Conservation (phyloP, 768 basidiomycete species). For the Suillus americanus region DNA sequence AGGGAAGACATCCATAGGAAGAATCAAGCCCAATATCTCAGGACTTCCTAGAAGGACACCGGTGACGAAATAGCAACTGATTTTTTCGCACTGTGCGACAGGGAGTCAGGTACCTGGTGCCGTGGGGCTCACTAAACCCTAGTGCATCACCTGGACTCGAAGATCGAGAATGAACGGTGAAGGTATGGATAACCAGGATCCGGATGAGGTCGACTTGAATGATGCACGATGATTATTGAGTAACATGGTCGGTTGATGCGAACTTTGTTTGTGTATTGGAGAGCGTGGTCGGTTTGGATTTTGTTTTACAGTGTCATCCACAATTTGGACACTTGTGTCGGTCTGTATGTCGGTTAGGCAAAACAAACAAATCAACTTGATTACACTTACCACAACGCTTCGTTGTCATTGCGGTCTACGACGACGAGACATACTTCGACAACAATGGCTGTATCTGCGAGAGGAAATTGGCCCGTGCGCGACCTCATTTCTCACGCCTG, state of each 20-base stretch:
- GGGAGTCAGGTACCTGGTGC: not conserved
- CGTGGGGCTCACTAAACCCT: not conserved
- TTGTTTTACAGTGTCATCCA: constrained; percentile 79
- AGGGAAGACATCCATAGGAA: not conserved
- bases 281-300: constrained; percentile 43
- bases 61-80: not conserved
- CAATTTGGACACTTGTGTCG: constrained; percentile 67
- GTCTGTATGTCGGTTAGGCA: constrained; percentile 60
- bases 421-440: constrained; percentile 19
- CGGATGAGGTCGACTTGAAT: not conserved
- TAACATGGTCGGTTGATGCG: not conserved
- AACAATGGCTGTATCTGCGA: constrained; percentile 24
- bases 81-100: not conserved
- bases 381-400: constrained; percentile 27
- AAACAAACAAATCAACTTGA: constrained; percentile 44
- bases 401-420: constrained; percentile 31
- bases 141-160: not conserved
- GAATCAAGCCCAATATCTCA: not conserved
- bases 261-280: constrained; percentile 41
- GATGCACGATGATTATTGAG: not conserved
- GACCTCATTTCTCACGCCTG: constrained; percentile 38
- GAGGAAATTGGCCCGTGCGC: constrained; percentile 57
- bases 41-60: not conserved
- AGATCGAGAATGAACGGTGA: not conserved
- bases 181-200: too few species aligned